Evolutionary conservation across 1,139 yeast genomes (phyloP).

Genomic region (Eremothecium gossypii): DNA sequence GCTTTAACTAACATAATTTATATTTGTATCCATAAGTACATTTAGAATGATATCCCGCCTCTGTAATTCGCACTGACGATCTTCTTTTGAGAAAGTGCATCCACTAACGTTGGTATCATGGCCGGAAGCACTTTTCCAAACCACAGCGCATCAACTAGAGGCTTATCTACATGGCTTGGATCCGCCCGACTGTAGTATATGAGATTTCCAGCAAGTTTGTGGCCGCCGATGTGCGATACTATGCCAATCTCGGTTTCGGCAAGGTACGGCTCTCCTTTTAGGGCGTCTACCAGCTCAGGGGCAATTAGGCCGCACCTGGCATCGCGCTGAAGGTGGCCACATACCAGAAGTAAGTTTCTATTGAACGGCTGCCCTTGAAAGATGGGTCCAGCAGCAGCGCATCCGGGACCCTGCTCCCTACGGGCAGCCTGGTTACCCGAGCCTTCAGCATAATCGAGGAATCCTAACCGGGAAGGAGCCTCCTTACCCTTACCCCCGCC

Average conservation of each 20-base stretch:
- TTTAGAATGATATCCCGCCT: conserved; percentile 13
- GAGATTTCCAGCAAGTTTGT: conserved; percentile 24
- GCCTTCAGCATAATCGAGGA: not conserved
- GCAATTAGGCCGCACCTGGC: conserved; percentile 20
- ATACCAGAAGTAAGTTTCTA: conserved; percentile 15
- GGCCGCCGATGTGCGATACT: conserved; percentile 26
- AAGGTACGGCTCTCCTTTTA: conserved; percentile 1
- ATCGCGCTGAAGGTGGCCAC: conserved; percentile 24
- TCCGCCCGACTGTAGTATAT: conserved; percentile 13
- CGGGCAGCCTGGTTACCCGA: not conserved
- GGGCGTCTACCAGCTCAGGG: conserved; percentile 9
- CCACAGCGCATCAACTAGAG: conserved; percentile 18
- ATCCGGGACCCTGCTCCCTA: conserved; percentile 2
- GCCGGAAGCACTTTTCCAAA: conserved; percentile 20
- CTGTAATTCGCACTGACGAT: conserved; percentile 16
- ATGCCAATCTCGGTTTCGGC: conserved; percentile 11
- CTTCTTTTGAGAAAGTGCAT: conserved; percentile 8
- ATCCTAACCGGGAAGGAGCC: conserved; percentile 8
- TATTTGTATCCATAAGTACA: not conserved
- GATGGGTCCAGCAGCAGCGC: not conserved
- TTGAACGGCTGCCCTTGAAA: conserved; percentile 8
- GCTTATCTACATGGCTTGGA: not conserved
- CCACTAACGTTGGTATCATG: conserved; percentile 9
- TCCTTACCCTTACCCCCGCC: conserved; percentile 13
- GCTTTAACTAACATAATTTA: not conserved